Base-by-base conservation (phyloP, 2,329 filamentous ascomycete genomes). In the Fusarium musae region DNA sequence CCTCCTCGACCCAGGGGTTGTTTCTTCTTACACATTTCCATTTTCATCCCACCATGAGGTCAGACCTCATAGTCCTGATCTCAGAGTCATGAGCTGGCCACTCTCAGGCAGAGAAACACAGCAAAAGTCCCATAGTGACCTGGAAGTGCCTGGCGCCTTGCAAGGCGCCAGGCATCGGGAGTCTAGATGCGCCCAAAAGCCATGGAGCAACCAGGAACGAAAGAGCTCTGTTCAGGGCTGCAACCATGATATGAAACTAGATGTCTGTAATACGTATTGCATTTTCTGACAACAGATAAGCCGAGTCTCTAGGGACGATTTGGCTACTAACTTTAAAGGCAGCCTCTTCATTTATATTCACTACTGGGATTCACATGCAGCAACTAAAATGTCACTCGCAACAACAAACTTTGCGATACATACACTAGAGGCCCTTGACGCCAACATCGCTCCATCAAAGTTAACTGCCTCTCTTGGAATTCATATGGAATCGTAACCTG, bases 151-250 rank as follows among this genome's bases (percentile, higher is more conserved):
- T 69, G 54, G 40, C 37, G 62, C 56, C 65, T 23, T 23, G 23
- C 62, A 60, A 60, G 46, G 62, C 58, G 58, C 34, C 47, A 40
- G 47, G 58, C 40, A 49, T 59, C 28, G 16, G 30, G 49, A 66
- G 67, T 67, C 69, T 72, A 72, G 68, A 72, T 60, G 46, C 36
- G 59, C 42, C 63, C 37, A 63, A 66, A 66, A 57, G 59, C 46
- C 58, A 63, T 53, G 36, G 58, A 61, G n/a, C 54, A 53, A 37
- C 30, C 59, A 68, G 47, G 56, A 37, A 64, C 59, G 28, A 52
- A 40, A 57, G 44, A 19, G 17, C 36, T 43, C 44, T 42, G 19
- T 39, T 36, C 21, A 39, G 37, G 53, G 56, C 53, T 59, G 53
- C 52, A 66, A 60, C 69, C 58, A 57, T 46, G 23, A 56, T 59